Evolutionary conservation across 192 early-diverging fungal genomes (phyloP).

Genomic region (Geranomyces variabilis): DNA sequence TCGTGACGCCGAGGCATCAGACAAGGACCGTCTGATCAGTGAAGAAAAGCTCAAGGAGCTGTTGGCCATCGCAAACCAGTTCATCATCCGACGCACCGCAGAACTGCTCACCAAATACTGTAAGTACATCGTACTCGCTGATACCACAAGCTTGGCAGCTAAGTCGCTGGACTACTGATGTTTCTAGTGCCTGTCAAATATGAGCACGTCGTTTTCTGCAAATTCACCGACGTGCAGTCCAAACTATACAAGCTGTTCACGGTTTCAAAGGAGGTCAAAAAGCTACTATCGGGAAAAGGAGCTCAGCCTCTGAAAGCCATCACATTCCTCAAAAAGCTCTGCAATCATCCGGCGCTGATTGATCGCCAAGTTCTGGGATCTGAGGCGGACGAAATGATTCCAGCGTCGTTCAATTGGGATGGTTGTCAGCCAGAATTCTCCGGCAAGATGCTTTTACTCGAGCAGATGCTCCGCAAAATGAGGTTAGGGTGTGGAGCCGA

Average conservation of each 20-base stretch:
- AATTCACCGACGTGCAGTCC: constrained; percentile 74
- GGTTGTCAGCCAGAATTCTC: constrained; percentile 69
- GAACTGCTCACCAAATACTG: constrained; percentile 96
- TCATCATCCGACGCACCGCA: constrained; percentile 97
- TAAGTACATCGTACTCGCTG: constrained; percentile 46
- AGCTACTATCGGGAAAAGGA: constrained; percentile 65
- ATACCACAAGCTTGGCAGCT: not conserved
- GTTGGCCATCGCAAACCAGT: constrained; percentile 83
- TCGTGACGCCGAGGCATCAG: constrained; percentile 86
- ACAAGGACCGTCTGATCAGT: constrained; percentile 73
- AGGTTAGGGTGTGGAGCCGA: constrained; percentile 18
- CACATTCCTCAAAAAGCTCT: constrained; percentile 90
- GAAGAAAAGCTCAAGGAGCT: constrained; percentile 88
- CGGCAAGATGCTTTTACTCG: constrained; percentile 80
- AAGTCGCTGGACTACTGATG: not conserved
- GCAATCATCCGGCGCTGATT: constrained; percentile 94
- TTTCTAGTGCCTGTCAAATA: constrained; percentile 88
- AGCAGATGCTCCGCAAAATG: constrained; percentile 52
- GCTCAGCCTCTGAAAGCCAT: constrained; percentile 89
- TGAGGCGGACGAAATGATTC: constrained; percentile 27
- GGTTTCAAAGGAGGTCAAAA: constrained; percentile 69
- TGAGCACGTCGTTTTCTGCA: constrained; percentile 98
- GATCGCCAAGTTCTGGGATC: constrained; percentile 49
- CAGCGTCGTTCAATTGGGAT: constrained; percentile 38
- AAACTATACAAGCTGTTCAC: constrained; percentile 83